These are phyloP conservation scores for Gossypium mustelinum DNA, from an alignment of 345 rosid species.

Conservation along the genomic window DNA sequence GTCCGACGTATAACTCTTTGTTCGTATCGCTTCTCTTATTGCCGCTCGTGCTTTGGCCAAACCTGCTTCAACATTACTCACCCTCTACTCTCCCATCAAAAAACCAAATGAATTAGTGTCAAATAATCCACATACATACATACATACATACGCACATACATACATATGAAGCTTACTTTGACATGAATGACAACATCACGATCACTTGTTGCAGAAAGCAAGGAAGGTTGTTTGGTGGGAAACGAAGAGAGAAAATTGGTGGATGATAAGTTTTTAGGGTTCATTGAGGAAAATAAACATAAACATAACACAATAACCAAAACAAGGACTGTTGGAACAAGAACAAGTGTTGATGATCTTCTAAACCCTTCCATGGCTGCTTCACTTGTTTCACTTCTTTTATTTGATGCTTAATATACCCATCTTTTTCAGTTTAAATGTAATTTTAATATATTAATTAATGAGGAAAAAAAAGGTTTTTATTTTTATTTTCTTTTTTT, in stretches of 20 bases:
- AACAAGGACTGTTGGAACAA: not conserved
- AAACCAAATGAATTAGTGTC: not conserved
- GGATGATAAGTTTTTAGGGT: too few relatives aligned
- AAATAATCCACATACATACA: not conserved
- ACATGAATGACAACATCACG: not conserved
- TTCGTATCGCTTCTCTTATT: slow-evolving; percentile 37
- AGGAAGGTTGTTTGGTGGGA: not conserved
- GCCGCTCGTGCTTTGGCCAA: slow-evolving; percentile 46
- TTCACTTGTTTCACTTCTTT: not conserved
- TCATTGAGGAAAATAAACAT: not conserved
- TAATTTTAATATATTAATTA: not conserved
- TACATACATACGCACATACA: too few relatives aligned
- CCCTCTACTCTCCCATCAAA: slow-evolving; percentile 18
- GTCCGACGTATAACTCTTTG: slow-evolving; percentile 32
- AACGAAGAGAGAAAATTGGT: not conserved
- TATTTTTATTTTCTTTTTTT: not conserved
- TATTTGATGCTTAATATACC: not conserved
- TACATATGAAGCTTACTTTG: not conserved
- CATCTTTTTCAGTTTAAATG: not conserved
- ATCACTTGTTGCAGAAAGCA: not conserved
- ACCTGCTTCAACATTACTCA: slow-evolving; percentile 30
- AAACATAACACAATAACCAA: not conserved
- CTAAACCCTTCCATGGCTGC: slow-evolving; percentile 9
- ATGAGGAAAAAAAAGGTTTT: not conserved
- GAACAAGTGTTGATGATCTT: not conserved